These are phyloP conservation scores for Penicillium crystallinum DNA, from an alignment of 495 filamentous ascomycete genomes.

Conservation along the genomic window DNA sequence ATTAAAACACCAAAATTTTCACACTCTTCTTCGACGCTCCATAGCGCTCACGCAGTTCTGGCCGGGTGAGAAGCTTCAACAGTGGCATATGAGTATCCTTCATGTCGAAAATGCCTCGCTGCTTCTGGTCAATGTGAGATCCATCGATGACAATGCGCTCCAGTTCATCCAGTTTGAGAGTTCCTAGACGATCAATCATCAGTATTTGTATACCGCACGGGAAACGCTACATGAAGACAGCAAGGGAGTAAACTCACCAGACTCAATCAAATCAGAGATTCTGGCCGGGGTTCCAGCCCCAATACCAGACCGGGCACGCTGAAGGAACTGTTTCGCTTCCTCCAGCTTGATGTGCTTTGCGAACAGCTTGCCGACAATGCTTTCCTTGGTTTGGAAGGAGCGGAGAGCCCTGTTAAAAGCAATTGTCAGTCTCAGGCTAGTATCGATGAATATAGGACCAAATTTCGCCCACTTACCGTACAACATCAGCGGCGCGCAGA, in stretches of 20 bases:
- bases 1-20: slow-evolving; percentile 40
- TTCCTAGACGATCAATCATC: slow-evolving; percentile 44
- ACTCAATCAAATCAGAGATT: slow-evolving; percentile 72
- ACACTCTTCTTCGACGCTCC: slow-evolving; percentile 32
- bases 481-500: slow-evolving; percentile 72
- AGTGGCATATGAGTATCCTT: slow-evolving; percentile 78
- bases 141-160: slow-evolving; percentile 81
- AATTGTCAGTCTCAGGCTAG: slow-evolving; percentile 5
- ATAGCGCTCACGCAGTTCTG: slow-evolving; percentile 67
- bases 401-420: slow-evolving; percentile 54
- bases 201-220: background rate
- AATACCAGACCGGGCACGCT: slow-evolving; percentile 62
- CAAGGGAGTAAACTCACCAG: slow-evolving; percentile 48
- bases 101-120: slow-evolving; percentile 88
- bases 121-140: slow-evolving; percentile 87
- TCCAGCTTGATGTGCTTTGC: slow-evolving; percentile 96
- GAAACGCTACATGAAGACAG: background rate
- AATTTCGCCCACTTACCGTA: slow-evolving; percentile 46
- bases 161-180: slow-evolving; percentile 61
- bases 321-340: slow-evolving; percentile 73
- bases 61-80: slow-evolving; percentile 58
- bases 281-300: slow-evolving; percentile 85
- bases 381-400: slow-evolving; percentile 71
- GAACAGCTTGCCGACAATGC: slow-evolving; percentile 82
- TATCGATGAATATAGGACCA: background rate